Evolutionary conservation across 169 alveolate species (phyloP), one percentile per base, ranked within the genome.

Genomic region (Babesia ovata): DNA sequence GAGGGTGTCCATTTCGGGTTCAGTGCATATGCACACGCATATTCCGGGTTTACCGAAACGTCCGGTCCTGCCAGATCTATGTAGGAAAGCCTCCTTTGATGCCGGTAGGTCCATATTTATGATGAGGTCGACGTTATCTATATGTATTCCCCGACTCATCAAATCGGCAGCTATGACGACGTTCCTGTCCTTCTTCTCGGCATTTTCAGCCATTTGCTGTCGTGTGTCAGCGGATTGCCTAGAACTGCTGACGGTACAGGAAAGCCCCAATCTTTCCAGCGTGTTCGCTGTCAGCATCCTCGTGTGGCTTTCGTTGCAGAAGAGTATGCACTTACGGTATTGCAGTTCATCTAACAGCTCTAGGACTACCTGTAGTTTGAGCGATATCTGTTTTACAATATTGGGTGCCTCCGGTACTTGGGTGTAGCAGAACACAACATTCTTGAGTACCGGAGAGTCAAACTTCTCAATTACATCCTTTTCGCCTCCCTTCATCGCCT

Each of bases 101-200:
- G 67, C 48, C 14, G 96, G 97, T 58, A 94, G 74, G 84, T 95
- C 98, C 77, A 92, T 86, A 70, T 94, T 94, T 7, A 95, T 91
- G 9, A 95, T 97, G 71, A 92, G 85, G 75, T 92, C 97, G 19
- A 94, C 92, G 44, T 76, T 79, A 8, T 92, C 93, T 22, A 93
- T 81, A 63, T 95, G 96, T 11, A 95, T 84, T 7, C 98, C 98
- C 49, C 98, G 82, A 66, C 97, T 87, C 63, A 95, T 90, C n/a
- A 95, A 92, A 75, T 95, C 98, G 8, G 97, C 88, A 67, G 95
- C 94, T 22, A 95, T 90, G 52, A 95, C 85, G 49, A 95, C 78
- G 49, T 86, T 91, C 42, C 88, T 67, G 24, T 69, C 63, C 65
- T 72, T 85, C 22, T 70, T 63, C 42, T 45, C 29, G 13, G 84